A percentile compares a stretch with the other conserved stretches of the same genome.
Evolutionary conservation across 108 stramenopile genomes (phyloP).

Genomic region (Nannochloropsis granulata): DNA sequence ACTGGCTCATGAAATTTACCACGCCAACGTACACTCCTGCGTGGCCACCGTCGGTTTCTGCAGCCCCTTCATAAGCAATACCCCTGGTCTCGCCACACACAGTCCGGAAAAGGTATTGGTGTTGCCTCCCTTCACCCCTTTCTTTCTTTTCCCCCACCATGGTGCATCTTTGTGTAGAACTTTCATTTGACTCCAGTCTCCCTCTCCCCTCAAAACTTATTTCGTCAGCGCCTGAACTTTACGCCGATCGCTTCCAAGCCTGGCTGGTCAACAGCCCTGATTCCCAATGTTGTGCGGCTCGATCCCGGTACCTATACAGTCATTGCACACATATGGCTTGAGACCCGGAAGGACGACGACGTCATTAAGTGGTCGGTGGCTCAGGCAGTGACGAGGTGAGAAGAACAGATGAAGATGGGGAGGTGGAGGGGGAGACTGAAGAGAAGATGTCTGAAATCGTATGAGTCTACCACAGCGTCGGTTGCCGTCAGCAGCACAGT

Average conservation of each 20-base stretch:
- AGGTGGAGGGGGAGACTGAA: no score
- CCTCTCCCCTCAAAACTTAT: no score
- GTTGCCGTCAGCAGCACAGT: no score
- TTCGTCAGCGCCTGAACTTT: not conserved
- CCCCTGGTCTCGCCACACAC: not conserved
- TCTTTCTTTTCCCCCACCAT: no score
- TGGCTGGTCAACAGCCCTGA: not conserved
- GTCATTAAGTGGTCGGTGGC: not conserved
- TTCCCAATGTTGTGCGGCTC: not conserved
- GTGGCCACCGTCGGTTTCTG: not conserved
- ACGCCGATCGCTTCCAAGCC: not conserved
- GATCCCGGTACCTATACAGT: not conserved
- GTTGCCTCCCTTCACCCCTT: not conserved
- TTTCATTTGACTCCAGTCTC: no score
- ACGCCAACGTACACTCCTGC: not conserved
- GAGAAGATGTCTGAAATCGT: no score
- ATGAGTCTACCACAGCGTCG: no score
- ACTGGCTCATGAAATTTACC: not conserved
- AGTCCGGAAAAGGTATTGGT: not conserved
- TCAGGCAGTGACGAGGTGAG: not conserved
- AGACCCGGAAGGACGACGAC: not conserved
- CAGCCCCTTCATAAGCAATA: not conserved
- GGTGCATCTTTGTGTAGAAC: no score
- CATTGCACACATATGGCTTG: not conserved
- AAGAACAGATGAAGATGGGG: no score